A percentile compares a stretch with the other conserved stretches of the same genome.
phyloP scores from a whole-genome alignment of 192 early-diverging fungal species.

The Coemansia sp. region DNA sequence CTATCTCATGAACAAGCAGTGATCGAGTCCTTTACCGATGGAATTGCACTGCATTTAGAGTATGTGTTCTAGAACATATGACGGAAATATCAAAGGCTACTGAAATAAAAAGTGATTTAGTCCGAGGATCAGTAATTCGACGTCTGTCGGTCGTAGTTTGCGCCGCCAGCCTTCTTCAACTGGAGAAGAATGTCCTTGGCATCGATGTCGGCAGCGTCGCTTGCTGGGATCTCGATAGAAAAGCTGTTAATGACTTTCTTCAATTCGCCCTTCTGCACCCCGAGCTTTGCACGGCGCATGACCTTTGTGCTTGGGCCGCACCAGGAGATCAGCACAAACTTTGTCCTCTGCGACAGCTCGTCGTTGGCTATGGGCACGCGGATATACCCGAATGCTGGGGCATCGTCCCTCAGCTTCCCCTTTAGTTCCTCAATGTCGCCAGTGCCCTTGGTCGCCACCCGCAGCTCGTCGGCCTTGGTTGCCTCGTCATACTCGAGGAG shows the following conservation, averaged over 20 bases:
- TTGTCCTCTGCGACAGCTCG: conserved; percentile 60
- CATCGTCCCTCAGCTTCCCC: conserved; percentile 57
- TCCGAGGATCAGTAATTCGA: conserved; percentile 35
- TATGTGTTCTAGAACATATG: not conserved
- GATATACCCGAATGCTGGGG: conserved; percentile 80
- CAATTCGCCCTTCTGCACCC: conserved; percentile 74
- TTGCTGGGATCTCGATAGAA: conserved; percentile 72
- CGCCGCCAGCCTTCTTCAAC: conserved; percentile 68
- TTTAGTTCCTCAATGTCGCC: conserved; percentile 69
- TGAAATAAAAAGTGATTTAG: not conserved
- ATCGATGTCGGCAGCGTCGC: conserved; percentile 59
- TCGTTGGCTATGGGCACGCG: conserved; percentile 55
- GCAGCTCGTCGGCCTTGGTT: conserved; percentile 44
- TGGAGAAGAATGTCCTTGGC: conserved; percentile 60
- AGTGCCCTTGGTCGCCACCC: conserved; percentile 45
- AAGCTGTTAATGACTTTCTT: conserved; percentile 67
- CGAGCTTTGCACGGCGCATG: conserved; percentile 78
- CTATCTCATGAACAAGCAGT: conserved; percentile 34
- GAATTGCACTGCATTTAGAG: not conserved
- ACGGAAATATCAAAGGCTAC: not conserved
- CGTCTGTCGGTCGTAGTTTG: conserved; percentile 53
- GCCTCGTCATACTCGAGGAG: conserved; percentile 60
- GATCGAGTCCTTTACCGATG: not conserved
- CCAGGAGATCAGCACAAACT: conserved; percentile 68
- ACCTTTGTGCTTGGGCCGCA: conserved; percentile 68